Base-by-base conservation (phyloP, 1,139 yeast genomes). In the Debaryomycetaceae sp. region DNA sequence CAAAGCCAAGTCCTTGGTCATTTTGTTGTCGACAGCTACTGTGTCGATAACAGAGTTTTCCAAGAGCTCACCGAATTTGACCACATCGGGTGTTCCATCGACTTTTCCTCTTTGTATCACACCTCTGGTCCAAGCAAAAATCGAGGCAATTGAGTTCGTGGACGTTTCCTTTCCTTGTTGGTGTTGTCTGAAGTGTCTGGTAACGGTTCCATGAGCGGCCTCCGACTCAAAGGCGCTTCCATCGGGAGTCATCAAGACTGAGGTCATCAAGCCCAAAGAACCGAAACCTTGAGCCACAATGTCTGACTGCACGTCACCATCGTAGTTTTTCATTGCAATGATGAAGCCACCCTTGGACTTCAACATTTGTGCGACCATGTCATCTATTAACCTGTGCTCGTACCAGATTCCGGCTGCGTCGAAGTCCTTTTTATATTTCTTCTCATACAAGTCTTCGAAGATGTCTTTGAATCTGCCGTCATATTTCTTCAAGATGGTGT, bases 281-380 rank as follows among this genome's bases (percentile, higher is more conserved):
- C 98, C 98, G 61, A 90, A 91, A 36, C 98, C 98, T 72, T 91
- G 98, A 37, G 98, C 98, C 49, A 91, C 97, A 59, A 91, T 88
- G 66, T 91, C 98, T 30, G 96, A 86, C 72, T 90, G 96, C 48
- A 91, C 98, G 63, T 91, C 98, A 66, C 98, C 98, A 64, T 91
- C 98, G 70, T 91, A 91, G 75, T 91, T 91, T 76, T 91, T 91
- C 82, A 91, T 80, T 45, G 98, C 98, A 72, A 91, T 84, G 56
- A 91, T 85, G 68, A 79, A 91, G 13, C 98, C 98, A 58, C 98
- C 98, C 65, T 82, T 81, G 43, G 97, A 88, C 75, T 91, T 91
- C 67, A 91, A 74, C 97, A 91, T 91, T 74, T 91, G 97, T 22
- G 98, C 98, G 49, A 91, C 98, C 98, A 91, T 91, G 66, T 91